Conservation (phyloP, 2,329 filamentous ascomycete genomes). For the Curvularia eragrostidis region DNA sequence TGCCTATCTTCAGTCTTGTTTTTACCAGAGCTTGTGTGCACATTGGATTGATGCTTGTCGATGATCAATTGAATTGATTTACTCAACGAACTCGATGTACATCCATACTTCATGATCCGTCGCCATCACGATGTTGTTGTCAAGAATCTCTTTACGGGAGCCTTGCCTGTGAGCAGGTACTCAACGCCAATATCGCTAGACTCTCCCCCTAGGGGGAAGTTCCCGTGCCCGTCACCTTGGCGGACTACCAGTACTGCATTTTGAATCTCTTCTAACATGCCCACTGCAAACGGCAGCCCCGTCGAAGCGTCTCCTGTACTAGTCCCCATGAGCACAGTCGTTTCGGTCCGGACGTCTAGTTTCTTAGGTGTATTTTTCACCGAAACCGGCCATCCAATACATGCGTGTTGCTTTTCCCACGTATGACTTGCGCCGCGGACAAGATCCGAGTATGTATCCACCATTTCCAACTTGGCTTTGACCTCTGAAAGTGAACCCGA, state of each 20-base stretch:
- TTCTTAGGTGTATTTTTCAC: slow-evolving; percentile 46
- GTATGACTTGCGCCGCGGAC: slow-evolving; percentile 46
- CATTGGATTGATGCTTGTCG: neutral
- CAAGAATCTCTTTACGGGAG: slow-evolving; percentile 6
- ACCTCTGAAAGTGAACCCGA: neutral
- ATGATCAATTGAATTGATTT: neutral
- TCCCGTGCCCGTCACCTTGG: slow-evolving; percentile 53
- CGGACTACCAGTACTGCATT: slow-evolving; percentile 51
- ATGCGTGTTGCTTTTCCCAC: slow-evolving; percentile 48
- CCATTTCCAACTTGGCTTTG: slow-evolving; percentile 23
- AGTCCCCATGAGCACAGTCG: slow-evolving; percentile 51
- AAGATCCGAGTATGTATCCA: slow-evolving; percentile 44
- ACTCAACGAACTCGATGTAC: neutral
- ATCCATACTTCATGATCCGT: neutral
- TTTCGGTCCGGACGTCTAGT: slow-evolving; percentile 31
- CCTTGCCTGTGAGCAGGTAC: slow-evolving; percentile 43
- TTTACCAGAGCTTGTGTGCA: neutral
- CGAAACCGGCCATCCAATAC: slow-evolving; percentile 52
- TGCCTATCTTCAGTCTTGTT: neutral
- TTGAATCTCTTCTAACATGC: slow-evolving; percentile 33
- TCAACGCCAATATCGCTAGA: slow-evolving; percentile 41
- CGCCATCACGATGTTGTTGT: slow-evolving; percentile 1
- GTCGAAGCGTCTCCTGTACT: slow-evolving; percentile 53
- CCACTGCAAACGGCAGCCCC: slow-evolving; percentile 38
- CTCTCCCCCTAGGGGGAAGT: slow-evolving; percentile 42